Conservation (phyloP, 345 rosid genomes). For the Noccaea bulbosa region DNA sequence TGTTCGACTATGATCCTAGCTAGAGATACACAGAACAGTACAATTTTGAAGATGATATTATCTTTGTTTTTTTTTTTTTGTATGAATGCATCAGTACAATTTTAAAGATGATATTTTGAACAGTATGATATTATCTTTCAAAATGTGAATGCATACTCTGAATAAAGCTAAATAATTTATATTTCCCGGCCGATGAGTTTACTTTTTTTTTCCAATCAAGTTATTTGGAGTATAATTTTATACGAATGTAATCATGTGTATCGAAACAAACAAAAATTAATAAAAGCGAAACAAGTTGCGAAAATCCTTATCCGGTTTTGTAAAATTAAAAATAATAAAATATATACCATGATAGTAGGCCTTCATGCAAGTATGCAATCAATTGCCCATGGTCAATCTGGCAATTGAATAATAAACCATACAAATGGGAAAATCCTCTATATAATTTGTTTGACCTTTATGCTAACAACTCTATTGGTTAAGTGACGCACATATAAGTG, state of each 20-base stretch:
- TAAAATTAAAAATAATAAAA: not conserved
- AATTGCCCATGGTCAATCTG: slow-evolving; percentile 19
- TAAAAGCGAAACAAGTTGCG: slow-evolving; percentile 19
- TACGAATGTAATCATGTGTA: not conserved
- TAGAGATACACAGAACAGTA: not conserved
- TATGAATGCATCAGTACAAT: not conserved
- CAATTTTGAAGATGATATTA: not conserved
- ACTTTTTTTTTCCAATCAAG: not conserved
- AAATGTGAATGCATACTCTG: not conserved
- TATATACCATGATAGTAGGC: slow-evolving; percentile 2
- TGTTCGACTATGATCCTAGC: not conserved
- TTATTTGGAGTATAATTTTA: not conserved
- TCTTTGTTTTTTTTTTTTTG: no score
- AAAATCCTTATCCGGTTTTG: slow-evolving; percentile 20
- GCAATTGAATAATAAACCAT: not conserved
- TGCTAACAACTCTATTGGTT: slow-evolving; percentile 22
- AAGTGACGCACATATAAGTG: slow-evolving; percentile 31
- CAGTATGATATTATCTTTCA: no score
- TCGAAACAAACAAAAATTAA: not conserved
- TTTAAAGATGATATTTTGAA: not conserved
- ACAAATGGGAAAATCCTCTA: not conserved
- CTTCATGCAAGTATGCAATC: not conserved
- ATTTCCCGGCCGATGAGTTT: not conserved
- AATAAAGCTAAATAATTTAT: not conserved
- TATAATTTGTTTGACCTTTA: slow-evolving; percentile 27